Evolutionary conservation across 495 filamentous ascomycete species (phyloP).

Genomic region (Lindgomyces ingoldianus): DNA sequence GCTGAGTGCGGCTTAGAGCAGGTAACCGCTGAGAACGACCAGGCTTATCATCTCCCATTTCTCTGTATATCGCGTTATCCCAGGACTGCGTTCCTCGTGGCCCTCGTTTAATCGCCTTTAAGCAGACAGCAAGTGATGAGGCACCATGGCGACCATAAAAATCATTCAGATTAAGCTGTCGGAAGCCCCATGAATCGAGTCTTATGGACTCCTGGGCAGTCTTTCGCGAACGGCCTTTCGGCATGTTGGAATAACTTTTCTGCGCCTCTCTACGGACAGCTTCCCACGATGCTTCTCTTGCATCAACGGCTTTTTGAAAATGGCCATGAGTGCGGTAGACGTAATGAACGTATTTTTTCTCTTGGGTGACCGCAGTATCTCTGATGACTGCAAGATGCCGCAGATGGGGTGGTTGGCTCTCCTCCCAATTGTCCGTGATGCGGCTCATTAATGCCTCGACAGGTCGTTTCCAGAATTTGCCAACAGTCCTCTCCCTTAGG

Average conservation of each 20-base stretch:
- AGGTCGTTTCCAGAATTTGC: conserved; percentile 58
- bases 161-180: background rate
- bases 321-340: conserved; percentile 59
- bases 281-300: conserved; percentile 58
- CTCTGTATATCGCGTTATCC: background rate
- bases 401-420: conserved; percentile 64
- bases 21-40: no score
- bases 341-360: conserved; percentile 50
- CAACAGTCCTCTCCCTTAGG: conserved; percentile 54
- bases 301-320: conserved; percentile 60
- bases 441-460: conserved; percentile 58
- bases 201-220: background rate
- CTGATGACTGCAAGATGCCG: conserved; percentile 64
- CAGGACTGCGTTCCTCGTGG: background rate
- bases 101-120: background rate
- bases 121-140: background rate
- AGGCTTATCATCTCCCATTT: background rate
- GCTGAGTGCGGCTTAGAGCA: background rate
- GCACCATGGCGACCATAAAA: conserved; percentile 1
- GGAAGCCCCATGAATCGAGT: conserved; percentile 29
- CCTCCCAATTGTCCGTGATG: conserved; percentile 60
- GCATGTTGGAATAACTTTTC: background rate
- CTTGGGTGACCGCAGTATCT: conserved; percentile 58
- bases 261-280: conserved; percentile 51
- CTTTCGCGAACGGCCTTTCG: background rate